Evolutionary conservation across 73 alveolate species (phyloP), one percentile per base, ranked within the genome.

Genomic region (Paramecium pentaurelia): DNA sequence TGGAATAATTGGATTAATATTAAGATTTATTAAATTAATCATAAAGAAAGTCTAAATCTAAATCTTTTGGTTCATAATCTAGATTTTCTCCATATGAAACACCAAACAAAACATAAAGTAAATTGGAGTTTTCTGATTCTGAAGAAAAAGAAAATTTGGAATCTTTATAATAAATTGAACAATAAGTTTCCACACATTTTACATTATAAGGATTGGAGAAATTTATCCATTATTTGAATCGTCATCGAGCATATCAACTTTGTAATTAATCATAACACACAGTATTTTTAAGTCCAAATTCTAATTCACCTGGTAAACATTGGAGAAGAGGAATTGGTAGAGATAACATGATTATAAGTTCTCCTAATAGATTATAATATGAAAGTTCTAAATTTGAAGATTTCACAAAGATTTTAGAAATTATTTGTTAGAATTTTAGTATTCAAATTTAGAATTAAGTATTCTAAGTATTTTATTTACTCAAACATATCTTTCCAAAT

Each of bases 281-380:
- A 3, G 73, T 49, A 47, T 80, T 80, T 47, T 49, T 80, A 27
- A 80, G 91, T 44, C 91, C 91, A 45, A 80, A 80, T 80, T 80
- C 91, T 32, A 40, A 77, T 38, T 80, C 91, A 44, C 91, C 91
- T n/a, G 91, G 91, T 22, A 80, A 80, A 47, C 91, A 80, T 44
- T 80, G 91, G 91, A 80, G 91, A 80, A 80, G 91, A 45, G 91
- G 91, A 20, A 80, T 80, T 12, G 91, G 91, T 6, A 80, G 91
- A 47, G 91, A 80, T 16, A 80, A 80, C 30, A 80, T 80, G 91
- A 80, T 80, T 45, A 80, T 80, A 2, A 80, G 58, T 80, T 38
- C 91, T 20, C 91, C 91, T 16, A 10, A 44, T 42, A 80, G 91
- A 27, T 80, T 25, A 27, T 80, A 14, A 37, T 73, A 36, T 18